Evolutionary conservation across 176 grass and related monocot genomes (phyloP).

Genomic region (Musa schizocarpa): DNA sequence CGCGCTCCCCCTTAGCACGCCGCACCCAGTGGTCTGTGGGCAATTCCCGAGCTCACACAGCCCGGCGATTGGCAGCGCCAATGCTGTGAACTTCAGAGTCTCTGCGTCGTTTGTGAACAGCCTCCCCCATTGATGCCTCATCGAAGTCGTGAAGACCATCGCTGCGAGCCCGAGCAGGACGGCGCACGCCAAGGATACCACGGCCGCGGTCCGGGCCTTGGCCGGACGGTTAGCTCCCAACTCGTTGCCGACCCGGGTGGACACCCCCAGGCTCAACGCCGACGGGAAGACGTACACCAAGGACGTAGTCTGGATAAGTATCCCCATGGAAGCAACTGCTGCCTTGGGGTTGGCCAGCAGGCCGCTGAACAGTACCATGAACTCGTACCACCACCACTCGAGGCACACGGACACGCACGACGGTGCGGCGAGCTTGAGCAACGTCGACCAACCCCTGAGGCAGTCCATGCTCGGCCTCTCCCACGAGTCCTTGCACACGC

Average conservation of each 20-base stretch:
- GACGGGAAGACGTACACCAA: conserved; percentile 90
- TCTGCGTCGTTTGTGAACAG: conserved; percentile 69
- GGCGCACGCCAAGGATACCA: conserved; percentile 42
- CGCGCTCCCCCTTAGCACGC: conserved; percentile 75
- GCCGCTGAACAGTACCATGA: conserved; percentile 91
- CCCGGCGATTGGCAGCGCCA: conserved; percentile 77
- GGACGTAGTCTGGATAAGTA: conserved; percentile 83
- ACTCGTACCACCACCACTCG: conserved; percentile 99
- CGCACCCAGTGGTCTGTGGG: conserved; percentile 90
- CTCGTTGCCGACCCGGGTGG: conserved; percentile 75
- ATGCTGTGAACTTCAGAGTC: conserved; percentile 50
- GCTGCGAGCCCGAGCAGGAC: conserved; percentile 36
- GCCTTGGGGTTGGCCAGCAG: conserved; percentile 65
- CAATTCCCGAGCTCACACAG: conserved; percentile 94
- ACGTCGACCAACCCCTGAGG: conserved; percentile 52
- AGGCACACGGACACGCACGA: conserved; percentile 76
- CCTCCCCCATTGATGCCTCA: conserved; percentile 52
- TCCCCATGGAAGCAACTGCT: conserved; percentile 83
- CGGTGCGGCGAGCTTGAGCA: conserved; percentile 67
- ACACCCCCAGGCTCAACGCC: conserved; percentile 71
- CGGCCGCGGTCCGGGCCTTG: conserved; percentile 40
- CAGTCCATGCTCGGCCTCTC: conserved; percentile 48
- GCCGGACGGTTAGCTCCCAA: conserved; percentile 44
- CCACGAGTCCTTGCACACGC: conserved; percentile 66
- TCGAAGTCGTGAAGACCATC: conserved; percentile 57